Conservation (phyloP, 129 eudicot species). For the Flaveria sonorensis region DNA sequence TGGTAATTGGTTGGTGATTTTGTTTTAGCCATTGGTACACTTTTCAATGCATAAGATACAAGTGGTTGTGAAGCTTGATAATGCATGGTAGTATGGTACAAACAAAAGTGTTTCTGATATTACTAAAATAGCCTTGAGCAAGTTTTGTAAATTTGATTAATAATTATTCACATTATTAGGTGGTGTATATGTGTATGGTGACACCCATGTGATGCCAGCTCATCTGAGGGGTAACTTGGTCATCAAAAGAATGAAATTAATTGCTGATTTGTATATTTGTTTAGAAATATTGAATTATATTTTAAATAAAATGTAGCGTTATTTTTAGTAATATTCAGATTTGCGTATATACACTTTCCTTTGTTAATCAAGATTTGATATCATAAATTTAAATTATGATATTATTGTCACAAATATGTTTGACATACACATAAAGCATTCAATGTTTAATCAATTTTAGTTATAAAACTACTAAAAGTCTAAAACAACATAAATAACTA, state of each 20-base stretch:
- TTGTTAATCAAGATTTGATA: neutral
- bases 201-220: conserved; percentile 50
- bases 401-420: neutral
- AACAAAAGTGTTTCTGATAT: neutral
- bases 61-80: neutral
- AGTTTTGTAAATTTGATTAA: conserved; percentile 23
- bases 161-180: conserved; percentile 32
- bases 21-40: conserved; percentile 22
- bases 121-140: conserved; percentile 26
- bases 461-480: no score
- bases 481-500: no score
- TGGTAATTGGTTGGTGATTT: neutral
- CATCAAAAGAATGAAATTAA: conserved; percentile 1
- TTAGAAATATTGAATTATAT: neutral
- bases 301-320: neutral
- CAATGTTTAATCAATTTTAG: no score
- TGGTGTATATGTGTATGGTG: conserved; percentile 38
- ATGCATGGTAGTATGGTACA: conserved; percentile 2
- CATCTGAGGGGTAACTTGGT: conserved; percentile 31
- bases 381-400: neutral
- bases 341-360: neutral
- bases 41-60: conserved; percentile 19
- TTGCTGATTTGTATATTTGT: neutral
- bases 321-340: conserved; percentile 1
- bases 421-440: no score